phyloP scores from a whole-genome alignment of 1,284 basidiomycete genomes.

The Veloboletus limbatus region DNA sequence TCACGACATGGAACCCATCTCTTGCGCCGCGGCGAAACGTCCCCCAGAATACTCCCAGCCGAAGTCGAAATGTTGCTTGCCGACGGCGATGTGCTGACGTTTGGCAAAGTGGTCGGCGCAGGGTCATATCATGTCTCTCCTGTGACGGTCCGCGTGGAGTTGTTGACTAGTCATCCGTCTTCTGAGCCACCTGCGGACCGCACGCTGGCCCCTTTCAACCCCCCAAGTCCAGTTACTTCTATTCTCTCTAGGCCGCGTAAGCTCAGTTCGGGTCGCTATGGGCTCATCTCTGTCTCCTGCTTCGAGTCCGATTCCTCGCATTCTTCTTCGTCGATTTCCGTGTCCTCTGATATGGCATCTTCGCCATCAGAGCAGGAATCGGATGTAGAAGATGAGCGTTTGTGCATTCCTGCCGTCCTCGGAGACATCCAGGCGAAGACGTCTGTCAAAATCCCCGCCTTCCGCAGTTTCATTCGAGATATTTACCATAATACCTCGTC shows the following conservation, averaged over 20 bases:
- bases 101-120: conserved; percentile 68
- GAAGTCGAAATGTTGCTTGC: conserved; percentile 44
- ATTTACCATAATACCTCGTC: conserved; percentile 21
- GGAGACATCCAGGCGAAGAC: conserved; percentile 17
- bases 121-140: conserved; percentile 57
- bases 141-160: conserved; percentile 54
- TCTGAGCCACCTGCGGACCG: conserved; percentile 6
- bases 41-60: conserved; percentile 24
- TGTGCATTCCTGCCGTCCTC: conserved; percentile 19
- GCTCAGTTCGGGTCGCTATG: conserved; percentile 48
- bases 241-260: conserved; percentile 19
- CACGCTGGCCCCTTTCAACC: conserved; percentile 1
- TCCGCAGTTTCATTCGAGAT: conserved; percentile 32
- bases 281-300: conserved; percentile 43
- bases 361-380: conserved; percentile 46
- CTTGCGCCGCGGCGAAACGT: conserved; percentile 18
- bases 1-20: conserved; percentile 34
- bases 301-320: conserved; percentile 33
- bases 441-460: conserved; percentile 31
- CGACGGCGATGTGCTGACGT: conserved; percentile 66
- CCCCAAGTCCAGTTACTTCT: conserved; percentile 13
- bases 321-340: conserved; percentile 40
- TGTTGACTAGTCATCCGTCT: conserved; percentile 39
- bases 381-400: conserved; percentile 51
- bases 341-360: conserved; percentile 26